phyloP scores from a whole-genome alignment of 2,329 filamentous ascomycete genomes.

The Penicillium brasilianum region DNA sequence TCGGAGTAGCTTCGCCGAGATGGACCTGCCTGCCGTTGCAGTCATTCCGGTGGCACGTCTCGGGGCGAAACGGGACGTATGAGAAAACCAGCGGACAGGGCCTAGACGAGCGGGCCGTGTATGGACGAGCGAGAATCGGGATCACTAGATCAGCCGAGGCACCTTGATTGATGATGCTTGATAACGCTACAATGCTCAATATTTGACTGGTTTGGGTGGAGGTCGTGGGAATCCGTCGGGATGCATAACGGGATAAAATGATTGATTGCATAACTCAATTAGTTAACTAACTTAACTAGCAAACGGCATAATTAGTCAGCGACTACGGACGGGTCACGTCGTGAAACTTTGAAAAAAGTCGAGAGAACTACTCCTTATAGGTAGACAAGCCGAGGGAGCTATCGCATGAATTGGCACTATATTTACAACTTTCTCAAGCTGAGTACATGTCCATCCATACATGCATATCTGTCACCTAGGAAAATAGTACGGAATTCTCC shows the following conservation, averaged over 20 bases:
- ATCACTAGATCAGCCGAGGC: slow-evolving; percentile 5
- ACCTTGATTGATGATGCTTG: neutral
- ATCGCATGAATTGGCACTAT: too few species aligned
- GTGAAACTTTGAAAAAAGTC: neutral
- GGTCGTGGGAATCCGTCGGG: neutral
- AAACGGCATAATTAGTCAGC: slow-evolving; percentile 23
- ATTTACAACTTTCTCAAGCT: neutral
- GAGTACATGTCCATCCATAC: neutral
- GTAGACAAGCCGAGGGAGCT: too few species aligned
- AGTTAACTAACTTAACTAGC: neutral
- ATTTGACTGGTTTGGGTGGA: neutral
- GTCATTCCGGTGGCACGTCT: slow-evolving; percentile 14
- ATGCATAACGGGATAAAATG: neutral
- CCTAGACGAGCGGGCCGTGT: neutral
- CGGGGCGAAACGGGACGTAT: slow-evolving; percentile 5
- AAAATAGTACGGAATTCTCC: neutral
- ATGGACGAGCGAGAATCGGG: neutral
- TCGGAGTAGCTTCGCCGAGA: slow-evolving; percentile 29
- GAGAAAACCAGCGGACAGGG: neutral
- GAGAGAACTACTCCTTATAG: too few species aligned
- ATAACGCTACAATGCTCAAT: neutral
- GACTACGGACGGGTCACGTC: neutral
- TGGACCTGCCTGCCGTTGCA: slow-evolving; percentile 19
- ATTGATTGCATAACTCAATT: too few species aligned
- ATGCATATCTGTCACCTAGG: neutral